These are phyloP conservation scores for Lipomyces yarrowii DNA, from an alignment of 1,139 yeast species.

Conservation along the genomic window DNA sequence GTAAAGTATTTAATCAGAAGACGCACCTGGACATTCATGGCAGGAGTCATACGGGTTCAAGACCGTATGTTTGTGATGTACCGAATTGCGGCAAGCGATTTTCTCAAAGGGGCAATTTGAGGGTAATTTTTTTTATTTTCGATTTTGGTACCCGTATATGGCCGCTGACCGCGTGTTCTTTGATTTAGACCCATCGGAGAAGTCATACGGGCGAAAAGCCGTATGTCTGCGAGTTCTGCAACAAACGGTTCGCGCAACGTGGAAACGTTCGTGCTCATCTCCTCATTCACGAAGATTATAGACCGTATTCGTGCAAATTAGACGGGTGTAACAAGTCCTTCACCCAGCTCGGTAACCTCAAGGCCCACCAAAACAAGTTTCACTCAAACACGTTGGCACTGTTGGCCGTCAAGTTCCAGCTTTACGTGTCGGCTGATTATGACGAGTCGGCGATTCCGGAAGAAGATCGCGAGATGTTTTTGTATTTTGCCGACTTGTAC, in stretches of 20 bases:
- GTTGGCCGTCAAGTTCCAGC: constrained; percentile 41
- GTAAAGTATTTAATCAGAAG: constrained; percentile 85
- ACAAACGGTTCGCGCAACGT: constrained; percentile 76
- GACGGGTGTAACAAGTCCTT: constrained; percentile 84
- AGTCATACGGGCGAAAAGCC: constrained; percentile 71
- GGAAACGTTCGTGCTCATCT: constrained; percentile 88
- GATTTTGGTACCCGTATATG: neutral
- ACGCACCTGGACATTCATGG: constrained; percentile 88
- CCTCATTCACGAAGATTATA: constrained; percentile 54
- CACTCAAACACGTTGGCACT: constrained; percentile 70
- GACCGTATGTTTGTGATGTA: constrained; percentile 67
- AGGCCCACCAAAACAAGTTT: constrained; percentile 90
- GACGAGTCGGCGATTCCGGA: constrained; percentile 54
- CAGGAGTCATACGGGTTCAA: constrained; percentile 78
- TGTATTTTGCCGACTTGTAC: constrained; percentile 77
- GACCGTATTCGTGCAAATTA: constrained; percentile 73
- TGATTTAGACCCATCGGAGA: constrained; percentile 23
- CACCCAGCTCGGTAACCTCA: constrained; percentile 89
- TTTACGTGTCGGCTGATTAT: constrained; percentile 29
- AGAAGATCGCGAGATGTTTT: constrained; percentile 67
- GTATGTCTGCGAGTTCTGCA: constrained; percentile 72
- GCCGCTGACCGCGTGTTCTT: neutral
- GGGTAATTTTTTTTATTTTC: constrained; percentile 75
- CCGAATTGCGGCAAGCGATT: constrained; percentile 66
- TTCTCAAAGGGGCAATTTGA: constrained; percentile 88